Evolutionary conservation across 1,284 basidiomycete genomes (phyloP), one percentile per base, ranked within the genome.

Genomic region (Ceratobasidium theobromae): DNA sequence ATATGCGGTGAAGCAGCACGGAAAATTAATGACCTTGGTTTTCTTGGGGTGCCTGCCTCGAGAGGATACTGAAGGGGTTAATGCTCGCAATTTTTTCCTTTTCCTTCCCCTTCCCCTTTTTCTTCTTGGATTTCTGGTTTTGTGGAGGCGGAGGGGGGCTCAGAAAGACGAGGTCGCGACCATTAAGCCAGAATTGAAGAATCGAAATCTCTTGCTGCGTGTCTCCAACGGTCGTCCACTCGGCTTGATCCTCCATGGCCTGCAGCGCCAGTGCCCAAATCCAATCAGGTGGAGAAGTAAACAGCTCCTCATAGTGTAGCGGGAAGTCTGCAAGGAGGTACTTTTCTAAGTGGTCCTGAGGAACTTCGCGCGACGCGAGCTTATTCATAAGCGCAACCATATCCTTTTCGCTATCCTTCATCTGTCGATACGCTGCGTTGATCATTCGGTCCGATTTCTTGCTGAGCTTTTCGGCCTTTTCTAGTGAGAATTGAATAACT

Each of bases 401-500:
- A n/a, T 80, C 75, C 28, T 75, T 70, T 70, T 86, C 79, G 1
- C 82, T 72, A 0, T 69, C 49, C 69, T 83, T 83, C 43, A 86
- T 75, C 1, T 77, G 75, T 1, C 75, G 69, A 58, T 78, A 78
- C 5, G 52, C 69, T 3, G 53, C 8, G 16, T 40, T 79, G 75
- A 77, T 76, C 0, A 75, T 70, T 4, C 72, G 71, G 32, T 78
- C 70, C 6, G 86, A 75, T 2, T 79, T 72, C 21, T 48, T 52
- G 40, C 33, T 27, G 25, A 68, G 18, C 40, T 60, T 60, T 45
- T 68, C 55, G 12, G 71, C 35, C 1, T 76, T 78, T 64, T 86
- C 83, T n/a, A 88, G 78, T 1, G 82, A 83, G 71, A 79, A 86
- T 49, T 82, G 53, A 1, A 80, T 75, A 23, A 89, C 82, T 4